Evolutionary conservation across 768 basidiomycete species (phyloP), one percentile per base, ranked within the genome.

Genomic region (Boletellus sp.): DNA sequence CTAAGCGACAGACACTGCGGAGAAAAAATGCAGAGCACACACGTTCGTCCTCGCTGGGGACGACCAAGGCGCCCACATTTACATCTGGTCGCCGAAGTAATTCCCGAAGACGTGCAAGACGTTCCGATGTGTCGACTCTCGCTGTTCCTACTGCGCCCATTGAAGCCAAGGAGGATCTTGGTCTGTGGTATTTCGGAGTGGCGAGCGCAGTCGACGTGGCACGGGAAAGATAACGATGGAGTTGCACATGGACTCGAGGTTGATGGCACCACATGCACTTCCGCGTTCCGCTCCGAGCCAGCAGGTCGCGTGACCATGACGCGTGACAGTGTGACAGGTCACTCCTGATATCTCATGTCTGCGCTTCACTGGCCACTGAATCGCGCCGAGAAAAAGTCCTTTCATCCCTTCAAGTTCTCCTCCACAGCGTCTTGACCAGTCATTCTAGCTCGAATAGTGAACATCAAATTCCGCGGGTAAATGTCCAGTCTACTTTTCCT

Each of bases 31-130:
- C 42, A 12, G 1, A 1, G 7, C 1, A 78, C 84, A 63, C 69
- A 88, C 94, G 95, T 62, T 91, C 88, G 70, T 98, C 95, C 69
- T 93, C 94, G 54, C 88, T 92, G 4, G 91, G 90, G 38, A 97
- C 81, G 1, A 97, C 79, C 58, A 87, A 81, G 0, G 86, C 89
- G 49, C 85, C 76, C 1, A 95, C 75, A 45, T 76, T 70, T 49
- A 71, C 59, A 53, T 77, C 70, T 33, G 72, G 70, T 58, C 74
- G 66, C 48, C 70, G 75, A 89, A 95, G 88, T 60, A 90, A 71
- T 65, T 78, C 77, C 42, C 92, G 74, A 42, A 95, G 74, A 42
- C 68, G 74, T 19, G 74, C 71, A 6, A 95, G 74, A 46, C 87
- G 75, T 43, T 78, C 69, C 3, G 81, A 74, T 4, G 90, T 90